These are phyloP conservation scores for Nicotiana tomentosiformis DNA, from an alignment of 257 asterid genomes.

Conservation along the genomic window DNA sequence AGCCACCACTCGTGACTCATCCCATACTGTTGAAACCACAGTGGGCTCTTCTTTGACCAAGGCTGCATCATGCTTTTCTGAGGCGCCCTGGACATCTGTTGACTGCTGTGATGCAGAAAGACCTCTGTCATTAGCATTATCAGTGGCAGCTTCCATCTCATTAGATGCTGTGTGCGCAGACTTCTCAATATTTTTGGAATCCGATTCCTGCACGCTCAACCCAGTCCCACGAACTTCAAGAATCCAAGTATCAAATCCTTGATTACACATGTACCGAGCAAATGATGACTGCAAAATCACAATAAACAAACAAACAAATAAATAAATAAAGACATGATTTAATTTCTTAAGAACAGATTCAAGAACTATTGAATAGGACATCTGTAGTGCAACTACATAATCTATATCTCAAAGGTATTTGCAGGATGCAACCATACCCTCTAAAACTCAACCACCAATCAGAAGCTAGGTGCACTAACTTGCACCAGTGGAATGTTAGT, in stretches of 20 bases:
- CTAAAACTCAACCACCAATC: background rate
- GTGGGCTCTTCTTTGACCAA: constrained; percentile 36
- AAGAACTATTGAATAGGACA: background rate
- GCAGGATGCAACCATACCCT: background rate
- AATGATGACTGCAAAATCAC: constrained; percentile 71
- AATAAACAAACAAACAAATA: background rate
- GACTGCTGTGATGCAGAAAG: constrained; percentile 34
- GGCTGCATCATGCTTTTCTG: constrained; percentile 31
- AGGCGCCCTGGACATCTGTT: constrained; percentile 18
- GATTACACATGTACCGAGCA: constrained; percentile 96
- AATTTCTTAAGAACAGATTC: background rate
- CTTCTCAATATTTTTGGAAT: constrained; percentile 51
- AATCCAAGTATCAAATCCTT: constrained; percentile 98
- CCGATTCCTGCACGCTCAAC: constrained; percentile 56
- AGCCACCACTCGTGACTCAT: constrained; percentile 63
- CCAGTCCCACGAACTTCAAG: constrained; percentile 98
- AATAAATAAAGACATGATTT: background rate
- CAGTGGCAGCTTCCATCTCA: constrained; percentile 53
- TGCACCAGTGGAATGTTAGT: background rate
- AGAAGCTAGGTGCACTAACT: background rate
- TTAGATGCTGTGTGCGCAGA: constrained; percentile 49
- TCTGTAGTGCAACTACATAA: background rate
- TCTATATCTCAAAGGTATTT: background rate
- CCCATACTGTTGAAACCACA: constrained; percentile 46
- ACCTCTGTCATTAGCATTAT: constrained; percentile 35